phyloP scores from a whole-genome alignment of 2,329 filamentous ascomycete genomes.

The Exserohilum turcica region DNA sequence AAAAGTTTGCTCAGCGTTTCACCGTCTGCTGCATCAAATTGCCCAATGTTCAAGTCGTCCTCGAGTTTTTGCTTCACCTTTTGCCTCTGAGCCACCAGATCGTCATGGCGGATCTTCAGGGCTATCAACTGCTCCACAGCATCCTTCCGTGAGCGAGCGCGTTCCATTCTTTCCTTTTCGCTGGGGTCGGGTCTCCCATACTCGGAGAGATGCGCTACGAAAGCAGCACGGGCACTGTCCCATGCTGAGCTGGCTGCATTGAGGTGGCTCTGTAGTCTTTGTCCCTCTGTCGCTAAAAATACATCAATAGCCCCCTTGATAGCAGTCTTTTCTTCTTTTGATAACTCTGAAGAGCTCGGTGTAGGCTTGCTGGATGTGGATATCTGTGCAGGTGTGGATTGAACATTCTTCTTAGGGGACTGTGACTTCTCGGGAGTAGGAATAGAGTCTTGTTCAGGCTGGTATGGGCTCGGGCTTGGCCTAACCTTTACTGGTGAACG shows the following conservation, averaged over 20 bases:
- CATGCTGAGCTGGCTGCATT: constrained; percentile 30
- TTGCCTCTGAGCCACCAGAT: constrained; percentile 24
- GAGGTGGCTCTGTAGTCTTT: constrained; percentile 32
- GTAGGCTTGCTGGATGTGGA: constrained; percentile 3
- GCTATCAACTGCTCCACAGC: constrained; percentile 36
- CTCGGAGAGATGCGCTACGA: constrained; percentile 33
- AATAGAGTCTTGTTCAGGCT: constrained; percentile 22
- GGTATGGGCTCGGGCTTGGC: constrained; percentile 21
- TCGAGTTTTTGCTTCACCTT: constrained; percentile 37
- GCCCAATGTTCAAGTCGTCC: constrained; percentile 35
- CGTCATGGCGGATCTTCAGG: constrained; percentile 27
- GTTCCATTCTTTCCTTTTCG: constrained; percentile 30
- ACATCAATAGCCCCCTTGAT: constrained; percentile 28
- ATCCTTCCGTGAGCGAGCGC: constrained; percentile 34
- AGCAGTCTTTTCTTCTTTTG: constrained; percentile 29
- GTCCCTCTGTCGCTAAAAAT: constrained; percentile 34
- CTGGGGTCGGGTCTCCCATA: constrained; percentile 26
- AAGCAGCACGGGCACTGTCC: constrained; percentile 33
- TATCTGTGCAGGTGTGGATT: constrained; percentile 6
- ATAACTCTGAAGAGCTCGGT: constrained; percentile 32
- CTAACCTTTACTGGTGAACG: constrained; percentile 37
- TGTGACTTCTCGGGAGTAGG: constrained; percentile 28
- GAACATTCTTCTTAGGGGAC: constrained; percentile 22
- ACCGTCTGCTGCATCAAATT: constrained; percentile 33
- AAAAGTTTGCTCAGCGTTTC: constrained; percentile 32